A percentile compares a stretch with the other conserved stretches of the same genome.
phyloP scores from a whole-genome alignment of 1,284 basidiomycete genomes.

The Peniophora sp. region DNA sequence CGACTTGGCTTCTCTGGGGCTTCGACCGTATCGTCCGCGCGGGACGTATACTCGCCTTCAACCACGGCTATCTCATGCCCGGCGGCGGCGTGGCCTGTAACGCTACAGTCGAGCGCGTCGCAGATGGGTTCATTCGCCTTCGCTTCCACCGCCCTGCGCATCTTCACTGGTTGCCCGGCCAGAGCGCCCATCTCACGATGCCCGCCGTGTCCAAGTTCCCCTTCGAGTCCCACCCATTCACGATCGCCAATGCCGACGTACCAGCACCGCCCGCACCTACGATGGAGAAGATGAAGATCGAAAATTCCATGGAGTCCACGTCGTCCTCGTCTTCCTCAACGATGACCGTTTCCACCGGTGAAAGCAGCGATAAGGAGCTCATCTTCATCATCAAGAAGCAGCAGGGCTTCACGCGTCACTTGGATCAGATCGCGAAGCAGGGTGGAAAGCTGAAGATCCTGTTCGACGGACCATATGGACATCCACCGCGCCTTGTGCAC shows the following conservation, averaged over 20 bases:
- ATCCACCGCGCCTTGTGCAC: slow-evolving; percentile 17
- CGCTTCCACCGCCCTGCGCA: slow-evolving; percentile 33
- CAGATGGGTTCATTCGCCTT: slow-evolving; percentile 42
- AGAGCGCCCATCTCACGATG: slow-evolving; percentile 40
- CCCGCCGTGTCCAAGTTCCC: slow-evolving; percentile 33
- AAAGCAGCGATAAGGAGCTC: slow-evolving; percentile 27
- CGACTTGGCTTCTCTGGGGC: slow-evolving; percentile 56
- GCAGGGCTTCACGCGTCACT: slow-evolving; percentile 30
- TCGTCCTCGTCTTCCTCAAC: too few species aligned
- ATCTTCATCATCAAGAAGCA: slow-evolving; percentile 45
- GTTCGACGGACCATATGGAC: slow-evolving; percentile 38
- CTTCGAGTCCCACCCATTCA: slow-evolving; percentile 46
- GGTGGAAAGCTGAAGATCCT: slow-evolving; percentile 21
- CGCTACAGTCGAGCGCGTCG: slow-evolving; percentile 36
- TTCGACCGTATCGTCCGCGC: slow-evolving; percentile 51
- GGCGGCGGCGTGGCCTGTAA: slow-evolving; percentile 20
- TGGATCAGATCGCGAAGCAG: slow-evolving; percentile 20
- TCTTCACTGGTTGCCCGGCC: slow-evolving; percentile 41
- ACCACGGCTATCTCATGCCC: slow-evolving; percentile 34
- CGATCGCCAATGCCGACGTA: slow-evolving; percentile 37
- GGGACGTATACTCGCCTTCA: slow-evolving; percentile 42
- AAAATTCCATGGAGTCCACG: slow-evolving; percentile 2
- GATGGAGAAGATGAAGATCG: not conserved
- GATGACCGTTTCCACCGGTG: not conserved
- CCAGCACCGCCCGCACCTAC: slow-evolving; percentile 6